Percentiles rank a stretch among this genome's conserved stretches.
These are phyloP conservation scores for Cyclotella cryptica DNA, from an alignment of 108 stramenopile species.

Conservation along the genomic window DNA sequence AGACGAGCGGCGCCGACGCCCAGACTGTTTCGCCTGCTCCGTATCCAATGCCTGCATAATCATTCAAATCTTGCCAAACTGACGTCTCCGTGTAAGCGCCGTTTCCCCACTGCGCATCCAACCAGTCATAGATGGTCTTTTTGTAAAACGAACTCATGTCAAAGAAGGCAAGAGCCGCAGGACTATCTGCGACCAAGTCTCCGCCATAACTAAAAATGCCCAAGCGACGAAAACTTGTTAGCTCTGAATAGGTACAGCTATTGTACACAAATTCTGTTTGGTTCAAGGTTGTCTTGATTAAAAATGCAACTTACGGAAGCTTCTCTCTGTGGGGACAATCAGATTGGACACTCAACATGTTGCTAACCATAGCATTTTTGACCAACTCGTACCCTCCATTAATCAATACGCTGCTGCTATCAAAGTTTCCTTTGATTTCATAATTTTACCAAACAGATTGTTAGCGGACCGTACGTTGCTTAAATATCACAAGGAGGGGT, in stretches of 20 bases:
- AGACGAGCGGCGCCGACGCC: conserved; percentile 48
- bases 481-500: background rate
- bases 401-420: conserved; percentile 34
- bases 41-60: conserved; percentile 45
- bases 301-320: conserved; percentile 22
- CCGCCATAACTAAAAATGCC: conserved; percentile 33
- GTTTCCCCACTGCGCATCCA: conserved; percentile 54
- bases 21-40: conserved; percentile 50
- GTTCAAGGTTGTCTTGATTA: background rate
- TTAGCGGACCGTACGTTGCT: background rate
- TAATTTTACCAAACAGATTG: background rate
- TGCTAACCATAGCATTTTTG: conserved; percentile 44
- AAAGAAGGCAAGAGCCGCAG: conserved; percentile 47
- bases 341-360: conserved; percentile 60
- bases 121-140: conserved; percentile 54
- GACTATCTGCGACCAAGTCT: conserved; percentile 50
- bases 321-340: conserved; percentile 68
- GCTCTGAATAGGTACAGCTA: background rate
- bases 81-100: conserved; percentile 53
- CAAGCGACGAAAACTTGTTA: background rate
- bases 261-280: background rate
- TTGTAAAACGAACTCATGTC: conserved; percentile 57
- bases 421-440: conserved; percentile 23
- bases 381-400: conserved; percentile 50
- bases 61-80: conserved; percentile 50